These are phyloP conservation scores for Aspergillus pseudoglaucus DNA, from an alignment of 2,329 filamentous ascomycete species.

Conservation along the genomic window DNA sequence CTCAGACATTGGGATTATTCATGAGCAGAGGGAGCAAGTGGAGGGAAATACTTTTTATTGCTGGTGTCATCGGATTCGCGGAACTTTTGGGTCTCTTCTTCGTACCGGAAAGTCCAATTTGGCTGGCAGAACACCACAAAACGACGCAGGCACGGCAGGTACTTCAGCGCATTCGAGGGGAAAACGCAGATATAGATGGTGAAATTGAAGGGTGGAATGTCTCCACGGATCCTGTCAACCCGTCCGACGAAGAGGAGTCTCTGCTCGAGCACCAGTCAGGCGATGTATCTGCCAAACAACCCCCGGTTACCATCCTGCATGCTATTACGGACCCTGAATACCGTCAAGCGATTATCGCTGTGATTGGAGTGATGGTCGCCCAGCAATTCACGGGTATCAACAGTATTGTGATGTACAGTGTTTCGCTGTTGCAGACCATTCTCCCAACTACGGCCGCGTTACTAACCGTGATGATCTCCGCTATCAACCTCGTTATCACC, in stretches of 20 bases:
- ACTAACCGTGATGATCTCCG: slow-evolving; percentile 80
- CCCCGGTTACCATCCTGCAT: slow-evolving; percentile 58
- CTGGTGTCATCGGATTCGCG: slow-evolving; percentile 58
- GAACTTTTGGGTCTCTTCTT: slow-evolving; percentile 66
- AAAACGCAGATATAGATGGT: slow-evolving; percentile 59
- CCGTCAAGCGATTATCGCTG: slow-evolving; percentile 69
- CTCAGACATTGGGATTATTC: slow-evolving; percentile 82
- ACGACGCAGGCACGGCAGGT: slow-evolving; percentile 56
- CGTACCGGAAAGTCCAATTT: slow-evolving; percentile 82
- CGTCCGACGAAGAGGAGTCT: slow-evolving; percentile 60
- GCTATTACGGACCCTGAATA: slow-evolving; percentile 63
- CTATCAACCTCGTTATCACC: slow-evolving; percentile 79
- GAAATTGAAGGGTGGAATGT: slow-evolving; percentile 61
- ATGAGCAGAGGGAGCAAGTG: slow-evolving; percentile 72
- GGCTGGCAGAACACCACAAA: slow-evolving; percentile 65
- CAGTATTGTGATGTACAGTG: slow-evolving; percentile 97
- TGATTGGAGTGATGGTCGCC: slow-evolving; percentile 83
- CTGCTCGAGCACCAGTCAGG: slow-evolving; percentile 55
- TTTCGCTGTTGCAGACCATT: slow-evolving; percentile 74
- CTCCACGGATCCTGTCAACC: slow-evolving; percentile 18
- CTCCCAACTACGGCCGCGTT: slow-evolving; percentile 75
- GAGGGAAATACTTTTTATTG: slow-evolving; percentile 74
- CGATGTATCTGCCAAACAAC: slow-evolving; percentile 59
- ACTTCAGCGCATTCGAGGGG: slow-evolving; percentile 70
- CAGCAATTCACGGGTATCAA: slow-evolving; percentile 95